Base-by-base conservation (phyloP, 192 early-diverging fungal genomes). In the Linnemannia exigua region DNA sequence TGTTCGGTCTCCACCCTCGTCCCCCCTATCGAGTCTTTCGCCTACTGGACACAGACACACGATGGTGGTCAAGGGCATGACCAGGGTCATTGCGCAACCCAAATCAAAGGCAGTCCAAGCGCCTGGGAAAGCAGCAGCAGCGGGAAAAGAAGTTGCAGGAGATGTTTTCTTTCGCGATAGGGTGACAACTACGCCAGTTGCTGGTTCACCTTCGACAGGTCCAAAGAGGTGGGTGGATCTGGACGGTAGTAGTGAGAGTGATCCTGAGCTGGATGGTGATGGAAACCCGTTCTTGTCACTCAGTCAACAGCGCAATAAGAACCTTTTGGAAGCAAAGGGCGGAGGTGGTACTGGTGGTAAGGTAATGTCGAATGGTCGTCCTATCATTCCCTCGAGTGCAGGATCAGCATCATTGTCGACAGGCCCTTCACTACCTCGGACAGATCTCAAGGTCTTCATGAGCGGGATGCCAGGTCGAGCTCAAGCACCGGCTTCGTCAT, bases 1-100 rank as follows among this genome's bases (percentile, higher is more conserved):
- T 25, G 75, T 86, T n/a, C 79, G 76, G 44, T 86, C 84, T 16
- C 84, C 84, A n/a, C 84, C 84, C 1, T 58, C 33, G 2, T 70
- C 77, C 1, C 58, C 71, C 25, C n/a, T 73, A 14, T 61, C 51
- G 20, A 54, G 67, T 17, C 0, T 46, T 0, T 46, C 74, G 47
- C 67, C 75, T 16, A 36, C 48, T 3, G 68, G 37, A 4, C 69
- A 70, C 9, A 77, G 54, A 28, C 75, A 68, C 14, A 76, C 74
- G 0, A 73, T 83, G 25, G 75, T 71, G 51, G 48, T 74, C 58
- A 73, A 71, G n/a, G 81, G 71, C 7, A 76, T 75, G 14, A 74
- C 68, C 1, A 70, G 74, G 22, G 48, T 54, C 28, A 75, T 75
- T 20, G 74, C 80, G 44, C 68, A 58, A 36, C 72, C 80, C 6